These are phyloP conservation scores for Umbellularia californica DNA, from an alignment of 164 flowering plant genomes.

Conservation along the genomic window DNA sequence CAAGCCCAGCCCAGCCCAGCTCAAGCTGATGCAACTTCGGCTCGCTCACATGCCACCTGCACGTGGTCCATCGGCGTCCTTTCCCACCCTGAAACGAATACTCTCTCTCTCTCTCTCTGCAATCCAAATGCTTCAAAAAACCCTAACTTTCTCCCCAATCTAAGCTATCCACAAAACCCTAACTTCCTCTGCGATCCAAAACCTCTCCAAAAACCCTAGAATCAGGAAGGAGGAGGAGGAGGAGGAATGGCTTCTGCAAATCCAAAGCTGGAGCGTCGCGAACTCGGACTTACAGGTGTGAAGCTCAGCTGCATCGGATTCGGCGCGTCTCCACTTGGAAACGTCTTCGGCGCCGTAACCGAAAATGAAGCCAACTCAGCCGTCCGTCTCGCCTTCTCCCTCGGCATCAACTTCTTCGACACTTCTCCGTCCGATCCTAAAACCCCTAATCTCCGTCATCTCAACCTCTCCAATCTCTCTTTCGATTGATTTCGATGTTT, in stretches of 20 bases:
- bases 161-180: neutral
- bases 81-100: neutral
- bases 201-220: neutral
- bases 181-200: neutral
- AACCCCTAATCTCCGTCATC: neutral
- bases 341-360: slow-evolving; percentile 70
- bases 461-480: neutral
- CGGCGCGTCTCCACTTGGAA: slow-evolving; percentile 97
- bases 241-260: neutral
- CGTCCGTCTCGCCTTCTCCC: slow-evolving; percentile 68
- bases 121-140: neutral
- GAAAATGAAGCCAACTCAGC: slow-evolving; percentile 68
- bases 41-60: neutral
- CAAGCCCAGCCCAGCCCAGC: too few relatives aligned
- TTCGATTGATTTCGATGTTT: neutral
- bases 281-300: slow-evolving; percentile 78
- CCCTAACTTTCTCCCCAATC: neutral
- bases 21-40: too few relatives aligned
- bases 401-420: slow-evolving; percentile 96
- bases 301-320: slow-evolving; percentile 80
- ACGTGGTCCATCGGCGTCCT: neutral
- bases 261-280: slow-evolving; percentile 39
- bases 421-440: slow-evolving; percentile 68
- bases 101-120: neutral
- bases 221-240: neutral